phyloP scores from a whole-genome alignment of 129 eudicot species.

The Tagetes erecta region DNA sequence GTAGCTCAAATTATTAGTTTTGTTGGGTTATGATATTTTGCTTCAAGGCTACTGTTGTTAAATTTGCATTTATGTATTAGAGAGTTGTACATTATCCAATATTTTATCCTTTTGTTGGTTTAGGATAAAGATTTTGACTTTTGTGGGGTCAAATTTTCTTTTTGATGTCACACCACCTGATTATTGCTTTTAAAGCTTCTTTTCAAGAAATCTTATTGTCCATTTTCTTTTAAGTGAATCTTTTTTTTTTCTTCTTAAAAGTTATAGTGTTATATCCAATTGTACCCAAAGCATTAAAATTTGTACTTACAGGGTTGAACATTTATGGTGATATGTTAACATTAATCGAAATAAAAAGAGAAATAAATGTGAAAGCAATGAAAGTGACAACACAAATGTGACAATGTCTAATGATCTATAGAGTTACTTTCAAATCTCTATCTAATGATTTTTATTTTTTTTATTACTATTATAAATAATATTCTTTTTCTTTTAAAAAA shows the following conservation, averaged over 20 bases:
- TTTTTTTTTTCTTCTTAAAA: background rate
- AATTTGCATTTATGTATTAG: background rate
- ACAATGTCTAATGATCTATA: background rate
- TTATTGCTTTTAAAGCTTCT: slow-evolving; percentile 13
- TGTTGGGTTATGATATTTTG: background rate
- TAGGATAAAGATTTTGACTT: background rate
- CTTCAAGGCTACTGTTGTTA: background rate
- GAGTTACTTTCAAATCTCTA: background rate
- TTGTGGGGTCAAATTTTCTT: background rate
- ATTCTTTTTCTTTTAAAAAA: background rate
- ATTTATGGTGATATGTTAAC: too few relatives aligned
- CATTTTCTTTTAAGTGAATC: slow-evolving; percentile 10
- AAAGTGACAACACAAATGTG: slow-evolving; percentile 15
- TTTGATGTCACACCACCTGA: slow-evolving; percentile 23
- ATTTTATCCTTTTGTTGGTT: background rate
- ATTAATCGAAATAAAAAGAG: background rate
- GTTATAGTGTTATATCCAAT: background rate
- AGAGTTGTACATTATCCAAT: background rate
- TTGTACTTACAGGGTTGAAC: background rate
- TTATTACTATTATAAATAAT: background rate
- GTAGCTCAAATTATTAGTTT: background rate
- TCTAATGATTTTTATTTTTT: background rate
- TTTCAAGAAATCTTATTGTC: slow-evolving; percentile 10
- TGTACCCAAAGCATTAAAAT: background rate
- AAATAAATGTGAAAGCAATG: slow-evolving; percentile 3